phyloP scores from a whole-genome alignment of 2,329 filamentous ascomycete genomes.

The Aspergillus sclerotialis region DNA sequence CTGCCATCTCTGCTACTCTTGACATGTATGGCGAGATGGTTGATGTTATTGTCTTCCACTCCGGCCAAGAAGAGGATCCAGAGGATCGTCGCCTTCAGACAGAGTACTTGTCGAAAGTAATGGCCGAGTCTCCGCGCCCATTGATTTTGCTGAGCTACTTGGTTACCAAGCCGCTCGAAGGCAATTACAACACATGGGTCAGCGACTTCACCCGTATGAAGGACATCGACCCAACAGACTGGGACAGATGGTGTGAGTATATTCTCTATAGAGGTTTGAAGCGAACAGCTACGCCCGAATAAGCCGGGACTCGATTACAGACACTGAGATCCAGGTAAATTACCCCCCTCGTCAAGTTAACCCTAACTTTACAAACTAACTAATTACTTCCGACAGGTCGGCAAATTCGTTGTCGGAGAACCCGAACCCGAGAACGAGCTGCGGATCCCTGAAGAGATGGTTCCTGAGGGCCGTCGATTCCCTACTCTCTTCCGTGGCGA shows the following conservation, averaged over 20 bases:
- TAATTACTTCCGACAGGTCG: slow-evolving; percentile 49
- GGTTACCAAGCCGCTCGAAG: slow-evolving; percentile 80
- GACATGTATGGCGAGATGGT: slow-evolving; percentile 84
- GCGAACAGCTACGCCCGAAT: slow-evolving; percentile 82
- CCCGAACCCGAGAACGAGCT: slow-evolving; percentile 57
- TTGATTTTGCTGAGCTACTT: slow-evolving; percentile 85
- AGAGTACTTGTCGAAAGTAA: slow-evolving; percentile 77
- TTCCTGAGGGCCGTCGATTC: slow-evolving; percentile 74
- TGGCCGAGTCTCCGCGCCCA: slow-evolving; percentile 75
- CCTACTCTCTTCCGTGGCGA: slow-evolving; percentile 75
- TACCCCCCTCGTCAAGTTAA: neutral
- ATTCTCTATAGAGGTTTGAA: slow-evolving; percentile 88
- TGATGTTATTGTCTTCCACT: slow-evolving; percentile 97
- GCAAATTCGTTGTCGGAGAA: slow-evolving; percentile 82
- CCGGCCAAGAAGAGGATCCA: slow-evolving; percentile 91
- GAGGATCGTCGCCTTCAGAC: slow-evolving; percentile 85
- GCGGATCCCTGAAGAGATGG: slow-evolving; percentile 63
- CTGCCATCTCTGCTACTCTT: slow-evolving; percentile 92
- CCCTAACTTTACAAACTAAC: slow-evolving; percentile 8
- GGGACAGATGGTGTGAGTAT: slow-evolving; percentile 99
- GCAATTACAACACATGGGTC: slow-evolving; percentile 96
- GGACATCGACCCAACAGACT: slow-evolving; percentile 86
- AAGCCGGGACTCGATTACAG: slow-evolving; percentile 83
- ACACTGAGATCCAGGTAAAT: slow-evolving; percentile 84
- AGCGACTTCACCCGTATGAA: slow-evolving; percentile 82